Base-by-base conservation (phyloP, 2,329 filamentous ascomycete genomes). In the Sporothrix inflata region DNA sequence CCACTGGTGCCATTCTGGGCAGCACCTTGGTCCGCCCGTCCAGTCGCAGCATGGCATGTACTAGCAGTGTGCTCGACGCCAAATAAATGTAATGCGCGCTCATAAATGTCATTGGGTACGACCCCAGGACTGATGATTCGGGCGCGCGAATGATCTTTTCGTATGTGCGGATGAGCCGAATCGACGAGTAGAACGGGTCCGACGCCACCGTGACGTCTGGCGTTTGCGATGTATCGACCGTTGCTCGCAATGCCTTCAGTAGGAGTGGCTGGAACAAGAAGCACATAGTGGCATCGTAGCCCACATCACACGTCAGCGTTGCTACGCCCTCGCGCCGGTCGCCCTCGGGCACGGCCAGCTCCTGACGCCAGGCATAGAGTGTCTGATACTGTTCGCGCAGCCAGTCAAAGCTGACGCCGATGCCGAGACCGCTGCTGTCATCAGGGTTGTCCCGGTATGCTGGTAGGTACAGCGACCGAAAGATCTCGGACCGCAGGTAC, bases 401-500 rank as follows among this genome's bases (percentile, higher is more conserved):
- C 75, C 75, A 76, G 27, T 30, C 65, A 0, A 74, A 65, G 4
- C 51, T 16, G 16, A 27, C 21, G 42, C n/a, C 38, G 16, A 45
- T 40, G 7, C 70, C 47, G 11, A 63, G 63, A 49, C 55, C 49
- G 8, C 11, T 12, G 1, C n/a, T 5, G 27, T 19, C 6, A 4
- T 24, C 27, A 12, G 24, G 16, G 8, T 73, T 49, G 3, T 65
- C 55, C 4, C 70, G 40, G 27, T 49, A 38, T 4, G 75, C 75
- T 1, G 74, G 74, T n/a, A 76, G 68, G 57, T 76, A 76, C 70
- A 75, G 67, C 9, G 73, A 47, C 1, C 73, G 77, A 71, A 79
- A 80, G 65, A 81, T 79, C 68, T 81, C 79, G 9, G 79, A 80
- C 12, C 80, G 78, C 16, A 80, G 74, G 71, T 81, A 80, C 9